Percentiles rank a stretch among this genome's conserved stretches.
These are phyloP conservation scores for Penicillium cataractarum DNA, from an alignment of 495 filamentous ascomycete species.

Conservation along the genomic window DNA sequence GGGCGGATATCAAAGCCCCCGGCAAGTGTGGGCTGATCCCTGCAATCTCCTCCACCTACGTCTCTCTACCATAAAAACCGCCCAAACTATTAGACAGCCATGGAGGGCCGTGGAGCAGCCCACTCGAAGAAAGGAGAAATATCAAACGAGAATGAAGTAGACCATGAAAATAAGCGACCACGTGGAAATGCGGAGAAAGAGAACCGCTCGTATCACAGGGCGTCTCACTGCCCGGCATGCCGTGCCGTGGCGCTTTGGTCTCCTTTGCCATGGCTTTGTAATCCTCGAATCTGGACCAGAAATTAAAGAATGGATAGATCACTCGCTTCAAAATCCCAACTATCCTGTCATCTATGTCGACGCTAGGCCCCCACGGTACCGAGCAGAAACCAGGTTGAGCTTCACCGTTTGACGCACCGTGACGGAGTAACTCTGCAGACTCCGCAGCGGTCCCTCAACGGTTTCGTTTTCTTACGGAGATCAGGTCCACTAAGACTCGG, in stretches of 20 bases:
- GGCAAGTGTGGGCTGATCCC: conserved; percentile 30
- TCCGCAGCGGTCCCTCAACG: conserved; percentile 29
- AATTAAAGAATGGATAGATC: not conserved
- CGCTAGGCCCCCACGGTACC: conserved; percentile 1
- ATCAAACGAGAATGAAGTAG: not conserved
- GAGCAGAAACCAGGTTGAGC: conserved; percentile 5
- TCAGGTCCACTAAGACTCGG: conserved; percentile 21
- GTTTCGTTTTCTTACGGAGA: conserved; percentile 17
- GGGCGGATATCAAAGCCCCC: conserved; percentile 17
- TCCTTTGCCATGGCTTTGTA: not conserved
- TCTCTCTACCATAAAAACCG: conserved; percentile 6
- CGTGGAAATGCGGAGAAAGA: conserved; percentile 15
- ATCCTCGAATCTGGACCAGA: not conserved
- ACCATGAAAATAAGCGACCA: conserved; percentile 20
- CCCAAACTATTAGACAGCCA: conserved; percentile 4
- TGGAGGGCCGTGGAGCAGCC: not conserved
- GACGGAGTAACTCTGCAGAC: conserved; percentile 4
- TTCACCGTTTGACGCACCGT: not conserved
- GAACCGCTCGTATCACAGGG: not conserved
- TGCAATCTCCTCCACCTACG: conserved; percentile 28
- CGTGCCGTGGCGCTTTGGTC: conserved; percentile 14
- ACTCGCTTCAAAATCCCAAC: not conserved
- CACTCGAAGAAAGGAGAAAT: not conserved
- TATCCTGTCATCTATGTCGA: not conserved
- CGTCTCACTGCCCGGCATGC: not conserved